Evolutionary conservation across 1,284 basidiomycete species (phyloP).

Genomic region (Tilletia caries): DNA sequence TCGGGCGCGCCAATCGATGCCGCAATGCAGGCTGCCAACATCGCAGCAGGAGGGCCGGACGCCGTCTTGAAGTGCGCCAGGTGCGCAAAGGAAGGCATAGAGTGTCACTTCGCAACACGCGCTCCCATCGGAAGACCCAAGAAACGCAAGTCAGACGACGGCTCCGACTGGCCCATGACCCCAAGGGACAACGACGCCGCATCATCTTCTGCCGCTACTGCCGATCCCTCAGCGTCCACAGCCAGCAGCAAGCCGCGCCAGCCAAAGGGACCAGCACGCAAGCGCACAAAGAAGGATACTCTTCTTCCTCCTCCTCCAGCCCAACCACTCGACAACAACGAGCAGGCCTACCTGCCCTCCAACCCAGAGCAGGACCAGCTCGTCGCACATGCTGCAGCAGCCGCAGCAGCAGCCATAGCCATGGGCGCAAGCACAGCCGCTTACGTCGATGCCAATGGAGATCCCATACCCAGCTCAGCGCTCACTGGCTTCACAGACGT

Average conservation of each 20-base stretch:
- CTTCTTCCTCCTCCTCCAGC: too few species aligned
- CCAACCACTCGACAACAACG: too few species aligned
- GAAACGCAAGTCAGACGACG: conserved; percentile 28
- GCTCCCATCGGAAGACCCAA: conserved; percentile 42
- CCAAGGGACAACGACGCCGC: conserved; percentile 16
- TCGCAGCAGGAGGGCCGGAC: background rate
- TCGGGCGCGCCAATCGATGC: conserved; percentile 28
- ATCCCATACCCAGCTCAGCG: background rate
- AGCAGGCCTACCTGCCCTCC: background rate
- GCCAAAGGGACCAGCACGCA: background rate
- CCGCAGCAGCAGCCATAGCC: conserved; percentile 1
- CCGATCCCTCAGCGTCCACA: background rate
- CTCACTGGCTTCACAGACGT: background rate
- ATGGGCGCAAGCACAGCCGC: background rate
- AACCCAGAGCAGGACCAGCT: background rate
- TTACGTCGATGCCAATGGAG: background rate
- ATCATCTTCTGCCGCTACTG: background rate
- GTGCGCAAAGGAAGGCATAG: conserved; percentile 29
- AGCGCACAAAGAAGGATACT: background rate
- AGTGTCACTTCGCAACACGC: conserved; percentile 32
- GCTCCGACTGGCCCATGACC: background rate
- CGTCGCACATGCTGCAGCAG: conserved; percentile 5
- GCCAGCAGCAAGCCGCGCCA: conserved; percentile 20
- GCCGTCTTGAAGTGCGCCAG: conserved; percentile 21
- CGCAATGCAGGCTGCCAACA: conserved; percentile 19